Base-by-base conservation (phyloP, 331 rosid species). In the Pyracantha coccinea region DNA sequence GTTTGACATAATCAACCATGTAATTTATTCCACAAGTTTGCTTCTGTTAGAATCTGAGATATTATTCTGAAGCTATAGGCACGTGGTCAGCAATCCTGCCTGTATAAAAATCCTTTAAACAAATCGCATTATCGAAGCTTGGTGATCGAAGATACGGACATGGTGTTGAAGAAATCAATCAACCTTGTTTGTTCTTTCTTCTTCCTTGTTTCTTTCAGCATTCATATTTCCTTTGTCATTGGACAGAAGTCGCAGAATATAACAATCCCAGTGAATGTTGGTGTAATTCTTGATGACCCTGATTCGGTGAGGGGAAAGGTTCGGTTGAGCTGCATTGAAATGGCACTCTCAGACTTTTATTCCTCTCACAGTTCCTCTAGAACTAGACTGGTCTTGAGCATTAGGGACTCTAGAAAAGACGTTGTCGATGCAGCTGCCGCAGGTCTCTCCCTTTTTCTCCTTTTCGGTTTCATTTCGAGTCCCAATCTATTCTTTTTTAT, bases 371-470 rank as follows among this genome's bases (percentile, higher is more conserved):
- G 59, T 69, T 41, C 66, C 21, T 77, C 59, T 21, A 52, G 25
- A 1, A 84, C 81, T 14, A 78, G 80, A 33, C 64, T 84, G 20
- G 66, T 29, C 45, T 73, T 81, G 65, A 61, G 27, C 33, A 60
- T 69, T 25, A 68, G 75, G 24, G 76, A 84, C 38, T 66, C 85
- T 8, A 58, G 21, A 10, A 1, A 27, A 17, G 85, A 80, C 29
- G 83, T 63, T 60, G 85, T 80, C 33, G 76, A 28, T 2, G 81
- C 87, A 7, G 87, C 87, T 17, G 79, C 81, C 29, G 83, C 85
- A 77, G 88, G 88, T 84, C 35, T 57, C 68, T 35, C 57, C 7
- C n/a, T 23, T 3, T 19, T 16, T 62, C 44, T 0, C 54, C 19
- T 17, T 11, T 1, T 45, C 31, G 5, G 41, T 4, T 27, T 52